A percentile compares a stretch with the other conserved stretches of the same genome.
Conservation (phyloP, 1,139 yeast species). For the Lodderomyces jiufengensis region DNA sequence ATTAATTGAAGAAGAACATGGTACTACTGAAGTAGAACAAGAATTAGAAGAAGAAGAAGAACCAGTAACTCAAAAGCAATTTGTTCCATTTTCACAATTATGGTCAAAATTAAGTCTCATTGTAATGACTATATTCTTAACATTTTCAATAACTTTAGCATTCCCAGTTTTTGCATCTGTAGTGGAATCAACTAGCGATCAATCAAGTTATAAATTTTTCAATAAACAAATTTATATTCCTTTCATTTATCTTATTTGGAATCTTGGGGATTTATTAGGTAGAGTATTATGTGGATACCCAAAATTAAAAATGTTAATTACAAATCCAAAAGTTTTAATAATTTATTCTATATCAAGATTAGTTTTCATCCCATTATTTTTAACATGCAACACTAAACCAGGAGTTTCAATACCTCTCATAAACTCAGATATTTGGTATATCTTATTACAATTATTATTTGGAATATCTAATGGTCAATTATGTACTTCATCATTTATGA, state of each 20-base stretch:
- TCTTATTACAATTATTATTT: slow-evolving; percentile 66
- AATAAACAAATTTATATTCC: slow-evolving; percentile 63
- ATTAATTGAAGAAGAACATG: slow-evolving; percentile 10
- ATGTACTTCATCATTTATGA: slow-evolving; percentile 78
- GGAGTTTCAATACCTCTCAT: slow-evolving; percentile 33
- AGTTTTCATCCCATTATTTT: slow-evolving; percentile 58
- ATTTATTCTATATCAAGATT: slow-evolving; percentile 52
- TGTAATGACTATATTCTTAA: slow-evolving; percentile 66
- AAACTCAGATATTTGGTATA: slow-evolving; percentile 63
- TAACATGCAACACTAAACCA: slow-evolving; percentile 62
- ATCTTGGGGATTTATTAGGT: slow-evolving; percentile 80
- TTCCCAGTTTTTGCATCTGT: slow-evolving; percentile 90
- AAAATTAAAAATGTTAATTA: slow-evolving; percentile 34
- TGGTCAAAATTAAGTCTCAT: slow-evolving; percentile 60
- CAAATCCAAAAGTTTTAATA: slow-evolving; percentile 40
- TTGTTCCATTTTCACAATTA: slow-evolving; percentile 48
- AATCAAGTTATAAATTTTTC: slow-evolving; percentile 30
- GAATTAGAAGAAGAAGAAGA: slow-evolving; percentile 11
- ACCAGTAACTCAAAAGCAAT: slow-evolving; percentile 18
- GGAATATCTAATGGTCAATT: slow-evolving; percentile 89
- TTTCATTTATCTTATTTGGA: slow-evolving; percentile 76
- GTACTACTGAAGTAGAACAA: slow-evolving; percentile 11
- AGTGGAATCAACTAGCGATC: slow-evolving; percentile 49
- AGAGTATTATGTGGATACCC: slow-evolving; percentile 63
- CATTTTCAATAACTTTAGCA: slow-evolving; percentile 71